A percentile compares a stretch with the other conserved stretches of the same genome.
Conservation (phyloP, 768 basidiomycete genomes). For the Lyophyllum semitale region DNA sequence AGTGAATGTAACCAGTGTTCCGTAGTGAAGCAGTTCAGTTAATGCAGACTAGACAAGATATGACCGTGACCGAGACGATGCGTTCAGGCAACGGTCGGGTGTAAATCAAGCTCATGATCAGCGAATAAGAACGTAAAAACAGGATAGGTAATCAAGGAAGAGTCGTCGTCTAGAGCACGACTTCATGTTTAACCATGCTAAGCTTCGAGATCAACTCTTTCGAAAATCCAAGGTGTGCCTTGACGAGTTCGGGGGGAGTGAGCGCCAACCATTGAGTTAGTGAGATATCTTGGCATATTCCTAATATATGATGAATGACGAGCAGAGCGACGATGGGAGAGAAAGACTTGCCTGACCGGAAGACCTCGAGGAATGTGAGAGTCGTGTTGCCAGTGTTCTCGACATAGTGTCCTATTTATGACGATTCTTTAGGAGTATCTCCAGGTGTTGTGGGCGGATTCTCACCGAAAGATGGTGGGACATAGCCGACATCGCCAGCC, state of each 20-base stretch:
- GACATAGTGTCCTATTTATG: slow-evolving; percentile 57
- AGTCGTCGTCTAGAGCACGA: slow-evolving; percentile 30
- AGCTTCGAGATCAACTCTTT: slow-evolving; percentile 51
- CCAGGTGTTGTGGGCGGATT: not conserved
- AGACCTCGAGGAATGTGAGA: slow-evolving; percentile 62
- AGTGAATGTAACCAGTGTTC: too few relatives aligned
- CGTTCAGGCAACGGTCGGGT: too few relatives aligned
- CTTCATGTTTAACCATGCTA: slow-evolving; percentile 49
- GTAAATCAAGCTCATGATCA: too few relatives aligned
- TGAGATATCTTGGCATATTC: slow-evolving; percentile 53
- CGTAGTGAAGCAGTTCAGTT: too few relatives aligned
- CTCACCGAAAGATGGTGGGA: slow-evolving; percentile 37
- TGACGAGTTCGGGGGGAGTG: slow-evolving; percentile 58
- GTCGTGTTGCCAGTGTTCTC: slow-evolving; percentile 67
- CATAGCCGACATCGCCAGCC: slow-evolving; percentile 41
- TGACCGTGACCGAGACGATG: too few relatives aligned
- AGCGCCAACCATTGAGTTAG: slow-evolving; percentile 65
- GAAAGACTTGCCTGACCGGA: slow-evolving; percentile 45
- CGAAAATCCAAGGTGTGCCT: slow-evolving; percentile 59
- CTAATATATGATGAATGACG: not conserved
- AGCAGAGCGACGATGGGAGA: not conserved
- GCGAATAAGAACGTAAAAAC: too few relatives aligned
- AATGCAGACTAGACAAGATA: too few relatives aligned
- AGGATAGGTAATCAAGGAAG: not conserved
- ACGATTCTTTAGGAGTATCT: not conserved